Evolutionary conservation across 1,284 basidiomycete species (phyloP), one percentile per base, ranked within the genome.

Genomic region (Ceratobasidium sp.): DNA sequence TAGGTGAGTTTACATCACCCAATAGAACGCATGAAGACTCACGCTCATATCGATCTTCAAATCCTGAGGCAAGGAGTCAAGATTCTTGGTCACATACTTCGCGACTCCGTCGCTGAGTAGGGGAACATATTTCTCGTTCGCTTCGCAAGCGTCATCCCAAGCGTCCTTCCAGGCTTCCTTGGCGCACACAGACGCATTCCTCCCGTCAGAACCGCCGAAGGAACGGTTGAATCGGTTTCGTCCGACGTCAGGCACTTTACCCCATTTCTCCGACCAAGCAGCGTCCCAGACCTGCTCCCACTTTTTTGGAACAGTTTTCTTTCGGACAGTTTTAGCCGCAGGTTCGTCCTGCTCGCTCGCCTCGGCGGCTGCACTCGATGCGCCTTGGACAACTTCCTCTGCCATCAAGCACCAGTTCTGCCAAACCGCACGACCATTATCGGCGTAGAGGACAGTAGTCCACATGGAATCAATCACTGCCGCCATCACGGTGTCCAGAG

Each of bases 121-220:
- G 14, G 69, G 59, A 13, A 73, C 59, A n/a, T 63, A 73, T 11
- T 63, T n/a, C 9, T 63, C 54, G 49, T 37, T 73, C n/a, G 69
- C 69, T 14, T 62, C 1, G 19, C 69, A 41, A 1, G 69, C 69
- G n/a, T 62, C 69, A 1, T 0, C 6, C 69, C 69, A 73, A n/a
- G 69, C 58, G 22, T 37, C 39, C 1, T 1, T 2, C 69, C 69
- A 73, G 2, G 69, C 69, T 6, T 34, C 59, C 22, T 73, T 73
- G 4, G 69, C 56, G 1, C 69, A n/a, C 7, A 7, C 16, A 22
- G 69, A 73, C 14, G 53, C 62, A 6, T 7, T 43, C n/a, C 4
- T 37, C 5, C 39, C n/a, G 31, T 37, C 49, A 4, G 27, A 29
- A 1, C 5, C 59, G n/a, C 39, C 11, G 3, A 22, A 6, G 14